Percentiles rank a stretch among this genome's conserved stretches.
phyloP scores from a whole-genome alignment of 2,329 filamentous ascomycete species.

The Chaetomium sp. region DNA sequence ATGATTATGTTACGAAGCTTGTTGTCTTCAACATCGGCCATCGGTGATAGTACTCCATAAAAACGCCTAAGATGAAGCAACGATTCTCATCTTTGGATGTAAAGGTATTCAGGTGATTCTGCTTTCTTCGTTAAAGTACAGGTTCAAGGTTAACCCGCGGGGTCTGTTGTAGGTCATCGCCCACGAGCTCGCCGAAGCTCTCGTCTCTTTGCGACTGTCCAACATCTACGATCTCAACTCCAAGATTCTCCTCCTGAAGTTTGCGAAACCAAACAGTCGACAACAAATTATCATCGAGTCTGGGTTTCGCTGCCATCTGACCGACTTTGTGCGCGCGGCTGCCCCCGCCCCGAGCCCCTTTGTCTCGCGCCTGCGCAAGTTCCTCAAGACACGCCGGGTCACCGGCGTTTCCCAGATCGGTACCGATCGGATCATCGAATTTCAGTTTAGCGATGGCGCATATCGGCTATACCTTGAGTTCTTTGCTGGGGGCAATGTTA shows the following conservation, averaged over 20 bases:
- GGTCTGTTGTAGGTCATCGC: too few relatives aligned
- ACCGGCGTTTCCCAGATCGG: conserved; percentile 80
- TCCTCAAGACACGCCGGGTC: conserved; percentile 76
- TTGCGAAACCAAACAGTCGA: conserved; percentile 81
- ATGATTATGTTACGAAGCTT: conserved; percentile 7
- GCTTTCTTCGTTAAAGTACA: too few relatives aligned
- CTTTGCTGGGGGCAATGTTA: conserved; percentile 91
- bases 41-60: too few relatives aligned
- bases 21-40: not conserved
- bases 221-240: conserved; percentile 97
- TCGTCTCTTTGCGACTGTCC: conserved; percentile 73
- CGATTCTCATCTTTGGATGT: conserved; percentile 74
- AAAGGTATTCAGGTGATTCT: conserved; percentile 41
- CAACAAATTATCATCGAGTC: conserved; percentile 90
- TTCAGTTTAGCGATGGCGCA: conserved; percentile 85
- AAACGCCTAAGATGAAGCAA: conserved; percentile 59
- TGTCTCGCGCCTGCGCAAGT: conserved; percentile 78
- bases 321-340: conserved; percentile 80
- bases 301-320: conserved; percentile 92
- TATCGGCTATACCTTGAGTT: conserved; percentile 90
- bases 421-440: conserved; percentile 86
- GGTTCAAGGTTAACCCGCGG: too few relatives aligned
- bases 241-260: conserved; percentile 92
- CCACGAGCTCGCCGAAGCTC: conserved; percentile 74
- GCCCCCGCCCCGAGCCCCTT: conserved; percentile 80